phyloP scores from a whole-genome alignment of 2,329 filamentous ascomycete species.

The Stagonosporopsis tanaceti region DNA sequence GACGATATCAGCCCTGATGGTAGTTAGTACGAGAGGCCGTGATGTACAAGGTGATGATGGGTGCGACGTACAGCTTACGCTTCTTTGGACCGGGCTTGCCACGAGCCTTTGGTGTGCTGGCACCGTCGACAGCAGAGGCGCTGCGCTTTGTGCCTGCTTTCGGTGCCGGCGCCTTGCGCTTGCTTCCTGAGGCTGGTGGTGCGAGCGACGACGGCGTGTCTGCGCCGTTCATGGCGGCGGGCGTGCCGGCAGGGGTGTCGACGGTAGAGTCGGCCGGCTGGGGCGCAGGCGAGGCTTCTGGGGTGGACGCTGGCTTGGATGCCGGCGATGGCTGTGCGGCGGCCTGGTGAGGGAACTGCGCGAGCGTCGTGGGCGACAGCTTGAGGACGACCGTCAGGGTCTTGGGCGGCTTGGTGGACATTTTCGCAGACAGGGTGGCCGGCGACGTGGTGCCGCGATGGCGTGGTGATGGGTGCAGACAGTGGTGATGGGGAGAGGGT shows the following conservation, averaged over 20 bases:
- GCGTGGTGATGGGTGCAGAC: slow-evolving; percentile 24
- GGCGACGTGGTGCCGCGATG: slow-evolving; percentile 33
- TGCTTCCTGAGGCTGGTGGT: slow-evolving; percentile 64
- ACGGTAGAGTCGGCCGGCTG: slow-evolving; percentile 46
- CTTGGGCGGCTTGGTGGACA: slow-evolving; percentile 46
- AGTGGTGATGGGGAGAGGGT: slow-evolving; percentile 19
- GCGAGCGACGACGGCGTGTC: slow-evolving; percentile 52
- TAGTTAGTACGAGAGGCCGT: slow-evolving; percentile 33
- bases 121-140: slow-evolving; percentile 62
- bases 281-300: slow-evolving; percentile 43
- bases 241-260: slow-evolving; percentile 54
- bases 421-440: slow-evolving; percentile 36
- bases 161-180: slow-evolving; percentile 80
- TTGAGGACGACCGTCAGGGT: slow-evolving; percentile 44
- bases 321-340: slow-evolving; percentile 32
- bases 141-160: slow-evolving; percentile 70
- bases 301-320: slow-evolving; percentile 51
- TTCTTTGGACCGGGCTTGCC: slow-evolving; percentile 96
- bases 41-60: neutral
- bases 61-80: slow-evolving; percentile 77
- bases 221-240: slow-evolving; percentile 41
- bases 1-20: slow-evolving; percentile 59
- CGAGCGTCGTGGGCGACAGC: slow-evolving; percentile 42
- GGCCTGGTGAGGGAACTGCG: slow-evolving; percentile 40
- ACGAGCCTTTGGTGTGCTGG: slow-evolving; percentile 68